phyloP scores from a whole-genome alignment of 192 early-diverging fungal species.

The Lobosporangium transversale region DNA sequence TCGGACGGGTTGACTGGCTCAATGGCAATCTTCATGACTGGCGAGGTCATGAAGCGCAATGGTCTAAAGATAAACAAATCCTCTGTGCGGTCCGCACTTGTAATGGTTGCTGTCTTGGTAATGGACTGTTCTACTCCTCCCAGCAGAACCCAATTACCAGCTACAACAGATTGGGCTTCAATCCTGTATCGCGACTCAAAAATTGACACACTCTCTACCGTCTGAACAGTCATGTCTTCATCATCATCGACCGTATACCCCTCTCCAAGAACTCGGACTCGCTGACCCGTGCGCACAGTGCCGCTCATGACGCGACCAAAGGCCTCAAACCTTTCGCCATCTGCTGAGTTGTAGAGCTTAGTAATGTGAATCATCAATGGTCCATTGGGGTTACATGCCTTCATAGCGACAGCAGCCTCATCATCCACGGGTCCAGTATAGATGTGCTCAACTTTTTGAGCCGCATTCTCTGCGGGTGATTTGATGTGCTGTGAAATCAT shows the following conservation, averaged over 20 bases:
- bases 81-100: constrained; percentile 64
- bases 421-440: constrained; percentile 73
- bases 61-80: constrained; percentile 89
- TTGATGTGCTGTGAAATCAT: constrained; percentile 84
- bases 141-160: constrained; percentile 92
- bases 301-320: constrained; percentile 97
- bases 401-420: constrained; percentile 75
- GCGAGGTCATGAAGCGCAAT: constrained; percentile 79
- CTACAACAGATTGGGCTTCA: constrained; percentile 78
- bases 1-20: constrained; percentile 98
- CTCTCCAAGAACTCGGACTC: constrained; percentile 92
- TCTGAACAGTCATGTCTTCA: constrained; percentile 92
- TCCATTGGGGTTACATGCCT: constrained; percentile 83
- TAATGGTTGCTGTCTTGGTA: constrained; percentile 95
- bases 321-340: constrained; percentile 87
- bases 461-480: constrained; percentile 84
- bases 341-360: constrained; percentile 90
- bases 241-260: constrained; percentile 93
- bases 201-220: constrained; percentile 76
- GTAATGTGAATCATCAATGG: constrained; percentile 93
- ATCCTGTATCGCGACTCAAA: constrained; percentile 90
- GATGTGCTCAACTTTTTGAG: constrained; percentile 63
- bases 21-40: constrained; percentile 94
- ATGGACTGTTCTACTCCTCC: constrained; percentile 94
- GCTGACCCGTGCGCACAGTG: constrained; percentile 76